Evolutionary conservation across 2,329 filamentous ascomycete genomes (phyloP).

Genomic region (Curvularia hawaiiensis): DNA sequence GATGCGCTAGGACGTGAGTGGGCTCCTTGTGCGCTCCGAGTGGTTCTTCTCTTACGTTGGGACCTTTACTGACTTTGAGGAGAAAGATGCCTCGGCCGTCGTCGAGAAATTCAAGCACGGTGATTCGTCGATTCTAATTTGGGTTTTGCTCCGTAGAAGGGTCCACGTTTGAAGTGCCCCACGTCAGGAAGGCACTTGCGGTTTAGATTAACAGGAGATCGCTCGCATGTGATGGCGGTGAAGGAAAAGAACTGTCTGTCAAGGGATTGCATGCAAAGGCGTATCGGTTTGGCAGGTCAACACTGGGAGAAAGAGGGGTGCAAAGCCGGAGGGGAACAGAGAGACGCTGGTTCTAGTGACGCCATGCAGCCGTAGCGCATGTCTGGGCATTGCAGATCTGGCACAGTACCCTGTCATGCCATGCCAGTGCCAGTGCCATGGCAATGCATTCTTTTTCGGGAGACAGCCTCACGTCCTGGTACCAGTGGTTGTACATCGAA

Average conservation of each 20-base stretch:
- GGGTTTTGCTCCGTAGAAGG: conserved; percentile 3
- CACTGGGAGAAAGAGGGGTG: neutral
- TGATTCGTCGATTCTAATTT: conserved; percentile 21
- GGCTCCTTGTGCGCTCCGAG: conserved; percentile 16
- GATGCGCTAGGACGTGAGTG: conserved; percentile 18
- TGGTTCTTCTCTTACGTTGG: conserved; percentile 9
- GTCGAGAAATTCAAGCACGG: conserved; percentile 7
- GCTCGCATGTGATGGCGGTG: neutral
- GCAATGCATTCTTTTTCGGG: neutral
- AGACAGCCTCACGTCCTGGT: neutral
- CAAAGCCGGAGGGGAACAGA: neutral
- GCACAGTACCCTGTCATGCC: neutral
- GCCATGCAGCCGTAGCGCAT: neutral
- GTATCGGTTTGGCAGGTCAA: neutral
- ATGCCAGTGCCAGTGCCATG: neutral
- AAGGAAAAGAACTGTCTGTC: too few relatives aligned
- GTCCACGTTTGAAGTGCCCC: conserved; percentile 11
- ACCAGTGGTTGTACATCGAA: neutral
- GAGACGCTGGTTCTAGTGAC: neutral
- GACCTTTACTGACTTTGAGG: conserved; percentile 9
- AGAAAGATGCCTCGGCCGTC: conserved; percentile 29
- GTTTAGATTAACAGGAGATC: conserved; percentile 1
- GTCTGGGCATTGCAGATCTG: neutral
- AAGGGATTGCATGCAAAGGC: neutral
- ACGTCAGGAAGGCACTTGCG: neutral